phyloP scores from a whole-genome alignment of 2,329 filamentous ascomycete genomes.

The Torrubiella hemipterigena region DNA sequence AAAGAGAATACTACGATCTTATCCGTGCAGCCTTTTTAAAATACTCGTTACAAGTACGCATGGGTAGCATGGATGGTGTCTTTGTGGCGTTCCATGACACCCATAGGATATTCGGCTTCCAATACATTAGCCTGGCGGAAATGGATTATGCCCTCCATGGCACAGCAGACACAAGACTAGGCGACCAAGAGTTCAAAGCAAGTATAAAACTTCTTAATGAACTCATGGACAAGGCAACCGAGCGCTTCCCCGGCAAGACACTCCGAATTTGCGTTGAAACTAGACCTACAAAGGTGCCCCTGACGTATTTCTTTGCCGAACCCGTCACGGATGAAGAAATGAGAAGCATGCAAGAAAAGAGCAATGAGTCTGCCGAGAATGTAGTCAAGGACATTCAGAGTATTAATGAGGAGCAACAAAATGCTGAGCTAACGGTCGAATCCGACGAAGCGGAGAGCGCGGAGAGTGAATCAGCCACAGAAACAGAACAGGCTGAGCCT shows the following conservation, averaged over 20 bases:
- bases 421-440: constrained; percentile 8
- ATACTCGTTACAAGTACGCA: constrained; percentile 90
- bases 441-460: constrained; percentile 9
- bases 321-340: constrained; percentile 67
- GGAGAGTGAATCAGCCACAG: constrained; percentile 1
- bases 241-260: constrained; percentile 62
- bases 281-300: constrained; percentile 42
- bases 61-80: constrained; percentile 97
- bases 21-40: constrained; percentile 89
- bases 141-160: constrained; percentile 90
- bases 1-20: constrained; percentile 96
- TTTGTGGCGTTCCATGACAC: constrained; percentile 96
- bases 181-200: constrained; percentile 74
- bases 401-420: constrained; percentile 22
- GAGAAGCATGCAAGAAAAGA: constrained; percentile 57
- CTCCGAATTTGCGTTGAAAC: constrained; percentile 77
- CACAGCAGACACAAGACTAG: constrained; percentile 50
- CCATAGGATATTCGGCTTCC: constrained; percentile 91
- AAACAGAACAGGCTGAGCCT: constrained; percentile 7
- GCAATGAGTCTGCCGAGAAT: constrained; percentile 50
- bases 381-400: constrained; percentile 55
- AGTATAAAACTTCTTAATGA: constrained; percentile 73
- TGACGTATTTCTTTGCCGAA: constrained; percentile 85
- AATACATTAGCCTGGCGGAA: constrained; percentile 77
- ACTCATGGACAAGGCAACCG: constrained; percentile 61